These are phyloP conservation scores for Phytopythium helicoides DNA, from an alignment of 352 stramenopile genomes.

Conservation along the genomic window DNA sequence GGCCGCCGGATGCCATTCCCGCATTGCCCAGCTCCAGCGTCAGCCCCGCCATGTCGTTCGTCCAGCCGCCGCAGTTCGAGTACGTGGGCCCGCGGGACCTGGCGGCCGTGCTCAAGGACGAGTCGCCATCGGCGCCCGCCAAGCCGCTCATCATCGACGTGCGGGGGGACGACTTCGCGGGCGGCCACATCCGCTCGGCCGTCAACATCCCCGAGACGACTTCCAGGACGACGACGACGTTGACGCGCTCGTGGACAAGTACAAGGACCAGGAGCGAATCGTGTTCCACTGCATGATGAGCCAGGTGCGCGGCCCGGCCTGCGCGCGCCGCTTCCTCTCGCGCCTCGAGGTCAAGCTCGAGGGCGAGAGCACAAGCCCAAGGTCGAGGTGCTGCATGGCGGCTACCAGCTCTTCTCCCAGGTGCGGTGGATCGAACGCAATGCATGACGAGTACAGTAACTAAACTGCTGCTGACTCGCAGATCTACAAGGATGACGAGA, in stretches of 20 bases:
- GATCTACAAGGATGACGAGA: conserved; percentile 47
- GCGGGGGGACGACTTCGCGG: conserved; percentile 68
- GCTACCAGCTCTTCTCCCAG: conserved; percentile 62
- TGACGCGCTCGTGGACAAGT: conserved; percentile 65
- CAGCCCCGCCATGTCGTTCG: conserved; percentile 21
- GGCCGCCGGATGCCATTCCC: not conserved
- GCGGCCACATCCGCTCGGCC: conserved; percentile 71
- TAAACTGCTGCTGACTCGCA: conserved; percentile 12
- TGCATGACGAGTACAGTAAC: not conserved
- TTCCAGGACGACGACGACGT: conserved; percentile 84
- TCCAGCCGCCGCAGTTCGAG: conserved; percentile 30
- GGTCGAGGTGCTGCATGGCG: conserved; percentile 69
- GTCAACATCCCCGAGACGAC: conserved; percentile 75
- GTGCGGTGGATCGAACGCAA: conserved; percentile 19
- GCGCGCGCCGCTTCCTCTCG: conserved; percentile 68
- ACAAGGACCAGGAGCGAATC: conserved; percentile 59
- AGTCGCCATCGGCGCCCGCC: conserved; percentile 13
- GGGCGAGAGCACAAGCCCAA: conserved; percentile 40
- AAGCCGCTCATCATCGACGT: conserved; percentile 72
- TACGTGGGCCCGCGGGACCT: conserved; percentile 52
- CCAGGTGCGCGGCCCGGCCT: conserved; percentile 79
- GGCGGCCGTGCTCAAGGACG: conserved; percentile 46
- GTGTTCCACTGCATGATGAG: conserved; percentile 90
- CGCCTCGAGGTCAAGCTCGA: conserved; percentile 55
- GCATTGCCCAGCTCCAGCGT: not conserved